These are phyloP conservation scores for Penicillium bovifimosum DNA, from an alignment of 495 filamentous ascomycete species.

Conservation along the genomic window DNA sequence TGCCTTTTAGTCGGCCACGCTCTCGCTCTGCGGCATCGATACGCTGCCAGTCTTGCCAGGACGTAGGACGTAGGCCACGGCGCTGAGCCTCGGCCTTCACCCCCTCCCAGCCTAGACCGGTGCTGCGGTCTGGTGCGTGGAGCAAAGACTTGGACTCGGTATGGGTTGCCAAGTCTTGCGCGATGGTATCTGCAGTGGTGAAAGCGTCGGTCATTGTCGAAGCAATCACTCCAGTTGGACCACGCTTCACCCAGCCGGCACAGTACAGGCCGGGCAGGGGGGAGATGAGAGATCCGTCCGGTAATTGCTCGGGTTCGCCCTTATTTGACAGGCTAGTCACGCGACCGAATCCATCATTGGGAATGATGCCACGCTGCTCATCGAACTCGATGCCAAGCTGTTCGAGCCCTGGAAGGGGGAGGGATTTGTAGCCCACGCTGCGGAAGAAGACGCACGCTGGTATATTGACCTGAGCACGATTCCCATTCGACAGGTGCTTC, in stretches of 20 bases:
- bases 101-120: constrained; percentile 68
- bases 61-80: constrained; percentile 46
- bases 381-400: constrained; percentile 81
- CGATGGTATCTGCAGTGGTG: constrained; percentile 75
- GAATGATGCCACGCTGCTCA: constrained; percentile 63
- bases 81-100: constrained; percentile 51
- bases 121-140: constrained; percentile 33
- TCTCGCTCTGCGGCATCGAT: constrained; percentile 76
- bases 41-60: constrained; percentile 79
- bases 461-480: constrained; percentile 47
- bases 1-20: constrained; percentile 60
- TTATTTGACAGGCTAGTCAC: constrained; percentile 42
- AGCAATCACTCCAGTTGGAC: constrained; percentile 92
- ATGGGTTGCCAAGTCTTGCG: constrained; percentile 56
- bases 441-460: constrained; percentile 71
- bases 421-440: constrained; percentile 86
- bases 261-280: constrained; percentile 80
- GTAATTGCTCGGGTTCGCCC: constrained; percentile 20
- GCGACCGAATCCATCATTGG: constrained; percentile 78
- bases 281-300: constrained; percentile 36
- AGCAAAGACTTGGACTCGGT: constrained; percentile 42
- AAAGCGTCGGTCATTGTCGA: constrained; percentile 96
- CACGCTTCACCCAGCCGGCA: constrained; percentile 93
- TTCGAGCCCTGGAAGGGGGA: constrained; percentile 65
- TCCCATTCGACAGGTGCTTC: constrained; percentile 29